Percentiles rank a stretch among this genome's conserved stretches.
phyloP scores from a whole-genome alignment of 345 rosid species.

The Punica granatum region DNA sequence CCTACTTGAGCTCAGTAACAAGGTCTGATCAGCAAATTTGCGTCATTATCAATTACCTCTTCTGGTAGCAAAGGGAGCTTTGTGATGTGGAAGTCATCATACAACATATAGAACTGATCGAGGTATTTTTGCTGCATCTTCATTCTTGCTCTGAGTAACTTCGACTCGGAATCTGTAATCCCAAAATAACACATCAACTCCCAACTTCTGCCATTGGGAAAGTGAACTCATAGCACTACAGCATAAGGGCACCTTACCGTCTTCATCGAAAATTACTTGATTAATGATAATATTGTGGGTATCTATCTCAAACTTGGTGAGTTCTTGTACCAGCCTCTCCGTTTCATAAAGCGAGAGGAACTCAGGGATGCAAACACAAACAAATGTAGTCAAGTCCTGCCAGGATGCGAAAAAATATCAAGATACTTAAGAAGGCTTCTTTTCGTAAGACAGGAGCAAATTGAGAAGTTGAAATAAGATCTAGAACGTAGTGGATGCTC shows the following conservation, averaged over 20 bases:
- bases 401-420: slow-evolving; percentile 11
- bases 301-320: slow-evolving; percentile 95
- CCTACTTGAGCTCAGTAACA: not conserved
- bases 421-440: not conserved
- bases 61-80: slow-evolving; percentile 92
- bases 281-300: slow-evolving; percentile 93
- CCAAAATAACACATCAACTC: slow-evolving; percentile 3
- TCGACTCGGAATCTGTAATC: slow-evolving; percentile 66
- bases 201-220: not conserved
- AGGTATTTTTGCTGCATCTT: slow-evolving; percentile 96
- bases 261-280: slow-evolving; percentile 88
- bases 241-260: slow-evolving; percentile 35
- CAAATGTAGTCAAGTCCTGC: slow-evolving; percentile 94
- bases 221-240: not conserved
- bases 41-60: slow-evolving; percentile 47
- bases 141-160: slow-evolving; percentile 92
- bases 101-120: slow-evolving; percentile 95
- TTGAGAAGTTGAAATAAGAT: not conserved
- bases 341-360: slow-evolving; percentile 97
- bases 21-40: not conserved
- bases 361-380: slow-evolving; percentile 98
- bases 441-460: not conserved
- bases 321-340: slow-evolving; percentile 97
- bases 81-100: slow-evolving; percentile 94
- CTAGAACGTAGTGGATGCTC: slow-evolving; percentile 15